Percentiles rank a stretch among this genome's conserved stretches.
Evolutionary conservation across 2,329 filamentous ascomycete genomes (phyloP).

Genomic region (Monilinia fructicola): DNA sequence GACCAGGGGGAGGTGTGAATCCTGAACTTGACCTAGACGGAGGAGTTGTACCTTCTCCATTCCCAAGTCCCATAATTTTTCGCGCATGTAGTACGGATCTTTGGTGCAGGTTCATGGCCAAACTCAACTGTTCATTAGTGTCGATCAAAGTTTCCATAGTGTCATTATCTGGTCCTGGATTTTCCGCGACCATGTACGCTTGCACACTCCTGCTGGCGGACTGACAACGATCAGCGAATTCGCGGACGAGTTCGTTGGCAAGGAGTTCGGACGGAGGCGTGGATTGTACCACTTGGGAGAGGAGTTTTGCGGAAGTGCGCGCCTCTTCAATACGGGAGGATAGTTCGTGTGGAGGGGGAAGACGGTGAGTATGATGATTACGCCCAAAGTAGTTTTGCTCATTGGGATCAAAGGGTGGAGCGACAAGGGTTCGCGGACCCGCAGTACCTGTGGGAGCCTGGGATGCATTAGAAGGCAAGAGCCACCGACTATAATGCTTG

Average conservation of each 20-base stretch:
- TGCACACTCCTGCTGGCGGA: constrained; percentile 80
- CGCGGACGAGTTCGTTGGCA: constrained; percentile 82
- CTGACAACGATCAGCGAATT: constrained; percentile 86
- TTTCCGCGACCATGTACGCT: constrained; percentile 75
- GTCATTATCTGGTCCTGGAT: constrained; percentile 84
- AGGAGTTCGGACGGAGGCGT: constrained; percentile 76
- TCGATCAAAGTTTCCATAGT: constrained; percentile 93
- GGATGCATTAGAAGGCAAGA: constrained; percentile 11
- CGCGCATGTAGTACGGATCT: constrained; percentile 68
- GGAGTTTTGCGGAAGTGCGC: constrained; percentile 81
- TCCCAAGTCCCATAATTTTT: constrained; percentile 51
- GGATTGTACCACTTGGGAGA: constrained; percentile 88
- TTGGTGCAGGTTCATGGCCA: constrained; percentile 80
- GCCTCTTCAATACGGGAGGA: constrained; percentile 85
- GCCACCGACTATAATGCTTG: not conserved
- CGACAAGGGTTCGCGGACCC: constrained; percentile 46
- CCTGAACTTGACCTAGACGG: constrained; percentile 30
- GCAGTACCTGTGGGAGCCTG: constrained; percentile 36
- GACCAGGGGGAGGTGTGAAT: constrained; percentile 31
- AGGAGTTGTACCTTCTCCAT: constrained; percentile 29
- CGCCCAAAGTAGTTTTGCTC: constrained; percentile 46
- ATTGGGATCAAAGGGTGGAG: constrained; percentile 46
- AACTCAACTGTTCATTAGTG: constrained; percentile 86
- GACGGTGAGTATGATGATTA: constrained; percentile 46
- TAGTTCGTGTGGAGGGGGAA: constrained; percentile 74